Evolutionary conservation across 164 flowering plant genomes (phyloP).

Genomic region (Malania oleifera): DNA sequence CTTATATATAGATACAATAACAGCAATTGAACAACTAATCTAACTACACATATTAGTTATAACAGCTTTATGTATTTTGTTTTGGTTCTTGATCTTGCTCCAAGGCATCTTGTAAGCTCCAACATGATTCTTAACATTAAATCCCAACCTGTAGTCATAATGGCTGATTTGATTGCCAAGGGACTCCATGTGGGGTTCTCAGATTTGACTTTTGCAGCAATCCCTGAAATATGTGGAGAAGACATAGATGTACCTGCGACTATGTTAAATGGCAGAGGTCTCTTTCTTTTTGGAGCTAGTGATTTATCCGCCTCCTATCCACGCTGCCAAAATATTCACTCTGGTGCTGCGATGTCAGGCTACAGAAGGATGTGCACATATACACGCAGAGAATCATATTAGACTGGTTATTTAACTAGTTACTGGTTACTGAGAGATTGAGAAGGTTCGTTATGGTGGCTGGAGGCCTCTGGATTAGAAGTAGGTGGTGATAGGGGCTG

Average conservation of each 20-base stretch:
- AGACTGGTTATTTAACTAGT: neutral
- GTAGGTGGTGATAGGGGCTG: slow-evolving; percentile 55
- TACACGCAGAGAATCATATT: neutral
- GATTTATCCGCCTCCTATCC: neutral
- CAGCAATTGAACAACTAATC: too few species aligned
- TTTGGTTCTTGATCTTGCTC: too few species aligned
- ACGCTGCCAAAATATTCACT: slow-evolving; percentile 62
- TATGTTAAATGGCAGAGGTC: neutral
- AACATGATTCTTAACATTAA: too few species aligned
- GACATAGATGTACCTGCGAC: neutral
- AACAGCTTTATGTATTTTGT: too few species aligned
- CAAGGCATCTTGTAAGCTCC: too few species aligned
- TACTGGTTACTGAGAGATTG: too few species aligned
- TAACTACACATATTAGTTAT: too few species aligned
- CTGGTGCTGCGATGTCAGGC: slow-evolving; percentile 93
- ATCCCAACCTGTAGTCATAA: neutral
- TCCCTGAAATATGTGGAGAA: neutral
- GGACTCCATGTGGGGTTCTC: neutral
- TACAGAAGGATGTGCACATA: slow-evolving; percentile 36
- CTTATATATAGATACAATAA: too few species aligned
- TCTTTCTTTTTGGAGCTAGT: neutral
- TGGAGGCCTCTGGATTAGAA: slow-evolving; percentile 78
- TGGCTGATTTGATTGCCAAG: neutral
- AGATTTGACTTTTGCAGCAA: neutral
- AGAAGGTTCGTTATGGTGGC: slow-evolving; percentile 40